Percentiles rank a stretch among this genome's conserved stretches.
phyloP scores from a whole-genome alignment of 306 rosid species.

The Cucurbita moschata region DNA sequence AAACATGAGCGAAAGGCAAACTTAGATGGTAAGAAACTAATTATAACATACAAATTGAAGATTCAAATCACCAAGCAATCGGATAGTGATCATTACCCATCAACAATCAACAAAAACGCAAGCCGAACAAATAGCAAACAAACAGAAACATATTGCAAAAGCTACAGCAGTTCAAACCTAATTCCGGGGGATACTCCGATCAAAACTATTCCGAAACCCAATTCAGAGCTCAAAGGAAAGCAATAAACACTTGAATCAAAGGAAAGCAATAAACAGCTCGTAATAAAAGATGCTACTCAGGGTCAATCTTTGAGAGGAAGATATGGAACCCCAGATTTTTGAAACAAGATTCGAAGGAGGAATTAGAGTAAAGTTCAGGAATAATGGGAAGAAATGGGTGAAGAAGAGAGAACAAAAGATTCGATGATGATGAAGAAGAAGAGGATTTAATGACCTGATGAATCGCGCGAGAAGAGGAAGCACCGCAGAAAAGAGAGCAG shows the following conservation, averaged over 20 bases:
- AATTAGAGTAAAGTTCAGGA: background rate
- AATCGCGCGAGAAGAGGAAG: conserved; percentile 50
- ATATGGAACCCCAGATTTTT: background rate
- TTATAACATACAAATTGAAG: background rate
- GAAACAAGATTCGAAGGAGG: background rate
- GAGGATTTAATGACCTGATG: background rate
- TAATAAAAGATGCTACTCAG: background rate
- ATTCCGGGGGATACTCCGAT: background rate
- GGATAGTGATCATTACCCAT: background rate
- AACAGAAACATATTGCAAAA: background rate
- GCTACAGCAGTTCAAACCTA: background rate
- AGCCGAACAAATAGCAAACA: background rate
- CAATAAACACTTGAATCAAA: background rate
- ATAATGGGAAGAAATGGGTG: background rate
- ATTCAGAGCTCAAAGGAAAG: background rate
- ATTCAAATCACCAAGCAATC: background rate
- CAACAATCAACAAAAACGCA: background rate
- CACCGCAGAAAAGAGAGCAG: conserved; percentile 62
- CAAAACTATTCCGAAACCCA: background rate
- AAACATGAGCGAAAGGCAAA: background rate
- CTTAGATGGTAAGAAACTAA: background rate
- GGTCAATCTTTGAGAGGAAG: background rate
- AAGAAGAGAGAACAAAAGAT: background rate
- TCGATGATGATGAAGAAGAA: background rate
- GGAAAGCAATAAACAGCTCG: background rate